Percentiles rank a stretch among this genome's conserved stretches.
Conservation (phyloP, 2,329 filamentous ascomycete genomes). For the Fusarium sp. region DNA sequence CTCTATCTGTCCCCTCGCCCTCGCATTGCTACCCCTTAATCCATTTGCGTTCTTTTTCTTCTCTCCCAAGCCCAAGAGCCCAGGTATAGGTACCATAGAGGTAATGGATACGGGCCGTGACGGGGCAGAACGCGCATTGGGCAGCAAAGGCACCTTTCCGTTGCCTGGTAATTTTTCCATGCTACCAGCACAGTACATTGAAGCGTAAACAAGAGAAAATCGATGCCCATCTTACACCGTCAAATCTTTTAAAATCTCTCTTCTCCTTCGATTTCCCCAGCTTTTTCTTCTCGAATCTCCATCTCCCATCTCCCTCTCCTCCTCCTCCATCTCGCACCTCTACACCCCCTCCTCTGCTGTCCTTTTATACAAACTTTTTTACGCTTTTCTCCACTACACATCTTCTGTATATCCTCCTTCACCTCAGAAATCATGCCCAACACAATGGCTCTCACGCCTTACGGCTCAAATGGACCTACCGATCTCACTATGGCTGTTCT, state of each 20-base stretch:
- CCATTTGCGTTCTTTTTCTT: conserved; percentile 33
- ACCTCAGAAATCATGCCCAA: conserved; percentile 38
- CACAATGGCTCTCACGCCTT: conserved; percentile 48
- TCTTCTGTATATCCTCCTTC: neutral
- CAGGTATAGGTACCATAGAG: neutral
- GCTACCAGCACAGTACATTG: neutral
- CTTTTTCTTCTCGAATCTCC: conserved; percentile 19
- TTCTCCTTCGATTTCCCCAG: conserved; percentile 24
- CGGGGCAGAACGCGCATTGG: conserved; percentile 42
- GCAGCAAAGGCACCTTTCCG: conserved; percentile 44
- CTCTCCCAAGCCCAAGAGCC: neutral
- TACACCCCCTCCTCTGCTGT: conserved; percentile 4
- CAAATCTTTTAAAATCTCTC: conserved; percentile 31
- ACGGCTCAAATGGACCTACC: conserved; percentile 49
- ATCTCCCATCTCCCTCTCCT: conserved; percentile 10
- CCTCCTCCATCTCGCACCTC: conserved; percentile 3
- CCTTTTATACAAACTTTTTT: neutral
- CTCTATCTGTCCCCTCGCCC: neutral
- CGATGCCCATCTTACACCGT: conserved; percentile 17
- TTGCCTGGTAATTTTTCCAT: conserved; percentile 36
- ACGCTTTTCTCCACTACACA: conserved; percentile 10
- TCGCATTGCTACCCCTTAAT: conserved; percentile 30
- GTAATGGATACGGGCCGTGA: conserved; percentile 1
- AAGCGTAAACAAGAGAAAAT: conserved; percentile 34
- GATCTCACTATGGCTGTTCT: conserved; percentile 82